Base-by-base conservation (phyloP, 352 stramenopile genomes). In the Paralagenidium karlingii region DNA sequence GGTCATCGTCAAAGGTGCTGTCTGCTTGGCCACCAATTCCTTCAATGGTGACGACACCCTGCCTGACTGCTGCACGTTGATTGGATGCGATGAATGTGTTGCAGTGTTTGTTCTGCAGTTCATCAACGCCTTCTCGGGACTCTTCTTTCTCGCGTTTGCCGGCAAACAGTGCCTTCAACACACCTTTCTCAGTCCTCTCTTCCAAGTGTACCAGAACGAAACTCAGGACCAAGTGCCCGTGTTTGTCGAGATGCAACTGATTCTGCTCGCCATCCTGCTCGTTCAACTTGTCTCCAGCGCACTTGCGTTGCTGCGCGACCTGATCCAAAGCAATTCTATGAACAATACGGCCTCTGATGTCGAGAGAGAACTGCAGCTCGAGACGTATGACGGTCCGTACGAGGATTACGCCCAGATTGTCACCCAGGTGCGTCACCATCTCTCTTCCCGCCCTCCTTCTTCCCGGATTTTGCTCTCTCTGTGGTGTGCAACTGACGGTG, bases 401-500 rank as follows among this genome's bases (percentile, higher is more conserved):
- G 56, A 63, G 34, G 60, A 63, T 26, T 79, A 76, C 21, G 51
- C 50, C 2, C 46, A 74, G 43, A 30, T 64, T 24, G 34, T 71
- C 11, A 42, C 64, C 13, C 58, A n/a, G n/a, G n/a, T n/a, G n/a
- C n/a, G n/a, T n/a, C n/a, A n/a, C n/a, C n/a, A n/a, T n/a, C n/a
- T n/a, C n/a, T n/a, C n/a, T n/a, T n/a, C n/a, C n/a, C n/a, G n/a
- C n/a, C n/a, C n/a, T n/a, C n/a, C n/a, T n/a, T n/a, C n/a, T n/a
- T n/a, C n/a, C n/a, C n/a, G n/a, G n/a, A n/a, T n/a, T n/a, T n/a
- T n/a, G n/a, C n/a, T n/a, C n/a, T n/a, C n/a, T n/a, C n/a, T n/a
- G n/a, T n/a, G n/a, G n/a, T n/a, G n/a, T n/a, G n/a, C n/a, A n/a
- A n/a, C n/a, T n/a, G n/a, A n/a, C n/a, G n/a, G n/a, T n/a, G n/a